Percentiles rank a stretch among this genome's conserved stretches.
These are phyloP conservation scores for Alternaria conjuncta DNA, from an alignment of 2,329 filamentous ascomycete genomes.

Conservation along the genomic window DNA sequence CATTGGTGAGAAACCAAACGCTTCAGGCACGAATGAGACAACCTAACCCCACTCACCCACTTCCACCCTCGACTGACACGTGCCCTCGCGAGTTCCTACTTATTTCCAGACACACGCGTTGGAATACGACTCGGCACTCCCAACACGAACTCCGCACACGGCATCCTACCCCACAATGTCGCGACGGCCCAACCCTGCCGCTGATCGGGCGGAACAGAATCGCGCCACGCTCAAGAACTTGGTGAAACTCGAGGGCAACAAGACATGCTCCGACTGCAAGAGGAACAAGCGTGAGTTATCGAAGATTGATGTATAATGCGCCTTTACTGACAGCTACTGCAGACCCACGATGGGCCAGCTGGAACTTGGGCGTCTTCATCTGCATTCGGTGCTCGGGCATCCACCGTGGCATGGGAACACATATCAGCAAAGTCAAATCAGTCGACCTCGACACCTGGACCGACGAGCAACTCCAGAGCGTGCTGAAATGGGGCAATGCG, in stretches of 20 bases:
- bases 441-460: conserved; percentile 99
- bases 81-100: conserved; percentile 4
- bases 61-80: conserved; percentile 9
- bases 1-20: conserved; percentile 22
- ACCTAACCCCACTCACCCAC: conserved; percentile 14
- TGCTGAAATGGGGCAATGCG: conserved; percentile 93
- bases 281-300: conserved; percentile 84
- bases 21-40: conserved; percentile 22
- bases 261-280: conserved; percentile 98
- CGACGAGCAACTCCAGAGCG: conserved; percentile 93
- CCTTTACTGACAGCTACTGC: conserved; percentile 32
- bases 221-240: conserved; percentile 92
- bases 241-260: conserved; percentile 93
- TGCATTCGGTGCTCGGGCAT: conserved; percentile 99
- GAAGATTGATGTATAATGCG: conserved; percentile 10
- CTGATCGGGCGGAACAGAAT: conserved; percentile 91
- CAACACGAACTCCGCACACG: conserved; percentile 10
- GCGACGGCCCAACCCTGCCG: conserved; percentile 77
- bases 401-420: conserved; percentile 97
- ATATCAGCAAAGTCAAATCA: conserved; percentile 97
- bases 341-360: conserved; percentile 99
- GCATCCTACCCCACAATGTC: conserved; percentile 67
- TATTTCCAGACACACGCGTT: background rate
- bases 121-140: background rate
- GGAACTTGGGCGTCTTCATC: conserved; percentile 96